Base-by-base conservation (phyloP, 306 rosid genomes). In the Gillenia trifoliata region DNA sequence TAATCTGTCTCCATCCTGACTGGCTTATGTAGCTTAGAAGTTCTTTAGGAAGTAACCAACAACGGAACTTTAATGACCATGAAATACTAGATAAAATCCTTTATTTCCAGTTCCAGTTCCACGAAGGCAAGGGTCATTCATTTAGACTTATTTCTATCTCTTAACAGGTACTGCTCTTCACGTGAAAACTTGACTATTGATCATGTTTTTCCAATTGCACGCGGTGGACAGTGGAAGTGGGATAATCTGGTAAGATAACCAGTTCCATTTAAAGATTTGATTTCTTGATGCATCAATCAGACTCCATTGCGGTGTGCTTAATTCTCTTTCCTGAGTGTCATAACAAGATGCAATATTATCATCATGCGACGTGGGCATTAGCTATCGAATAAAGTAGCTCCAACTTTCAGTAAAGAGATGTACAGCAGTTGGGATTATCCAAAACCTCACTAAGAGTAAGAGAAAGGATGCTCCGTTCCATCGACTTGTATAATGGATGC, bases 201-300 rank as follows among this genome's bases (percentile, higher is more conserved):
- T 81, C 98, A 93, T 57, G 94, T 93, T 76, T 41, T 89, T 62
- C 97, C 97, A 20, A 64, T 71, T 59, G 87, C 96, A 60, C 83
- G 79, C 30, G 98, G 98, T 33, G 98, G 98, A 83, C 87, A 83
- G 84, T 93, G 97, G 98, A 85, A 83, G 63, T 91, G 98, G 98
- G 97, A 93, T 71, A 93, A 93, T 80, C 87, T 93, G 85, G 98
- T 93, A 81, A 81, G 91, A 60, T 50, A 4, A 77, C 30, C 33
- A 22, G 1, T 15, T 68, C 11, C 41, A 47, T 47, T 16, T 38
- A 6, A 28, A 68, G 26, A 4, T 68, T 68, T 23, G 19, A 68
- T 50, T 17, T 49, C 31, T 50, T 50, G 20, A 50, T 50, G 74
- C 41, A 47, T 47, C 16, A 47, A 28, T 47, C 19, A 65, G 28